These are phyloP conservation scores for Solanum pennellii DNA, from an alignment of 257 asterid genomes.

Conservation along the genomic window DNA sequence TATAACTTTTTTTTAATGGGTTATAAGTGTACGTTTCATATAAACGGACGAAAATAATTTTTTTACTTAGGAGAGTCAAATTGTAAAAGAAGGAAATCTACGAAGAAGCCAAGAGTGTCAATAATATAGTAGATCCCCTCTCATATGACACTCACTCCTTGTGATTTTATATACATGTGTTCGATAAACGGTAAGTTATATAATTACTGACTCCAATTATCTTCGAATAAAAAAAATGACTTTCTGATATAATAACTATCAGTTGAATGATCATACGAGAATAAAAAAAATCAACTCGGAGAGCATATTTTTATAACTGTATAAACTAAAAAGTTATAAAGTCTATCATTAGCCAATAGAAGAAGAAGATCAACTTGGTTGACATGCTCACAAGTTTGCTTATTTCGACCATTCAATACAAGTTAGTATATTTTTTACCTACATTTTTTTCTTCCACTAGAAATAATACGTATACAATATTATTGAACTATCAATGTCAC, in stretches of 20 bases:
- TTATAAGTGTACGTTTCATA: neutral
- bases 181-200: no score
- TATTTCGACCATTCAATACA: constrained; percentile 9
- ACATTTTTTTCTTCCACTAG: neutral
- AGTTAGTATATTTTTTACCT: neutral
- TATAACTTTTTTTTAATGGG: no score
- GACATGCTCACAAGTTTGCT: constrained; percentile 13
- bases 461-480: neutral
- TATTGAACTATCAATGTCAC: neutral
- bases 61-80: no score
- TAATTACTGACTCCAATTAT: no score
- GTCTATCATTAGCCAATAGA: neutral
- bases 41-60: neutral
- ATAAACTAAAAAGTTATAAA: neutral
- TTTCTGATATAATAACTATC: no score
- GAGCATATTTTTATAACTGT: neutral
- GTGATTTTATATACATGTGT: no score
- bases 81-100: no score
- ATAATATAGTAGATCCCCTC: neutral
- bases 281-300: neutral
- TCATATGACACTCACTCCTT: neutral
- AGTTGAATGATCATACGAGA: neutral
- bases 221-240: neutral
- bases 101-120: neutral
- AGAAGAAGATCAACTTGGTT: neutral